phyloP scores from a whole-genome alignment of 176 grass and related monocot species.

The Triticum timopheevii region DNA sequence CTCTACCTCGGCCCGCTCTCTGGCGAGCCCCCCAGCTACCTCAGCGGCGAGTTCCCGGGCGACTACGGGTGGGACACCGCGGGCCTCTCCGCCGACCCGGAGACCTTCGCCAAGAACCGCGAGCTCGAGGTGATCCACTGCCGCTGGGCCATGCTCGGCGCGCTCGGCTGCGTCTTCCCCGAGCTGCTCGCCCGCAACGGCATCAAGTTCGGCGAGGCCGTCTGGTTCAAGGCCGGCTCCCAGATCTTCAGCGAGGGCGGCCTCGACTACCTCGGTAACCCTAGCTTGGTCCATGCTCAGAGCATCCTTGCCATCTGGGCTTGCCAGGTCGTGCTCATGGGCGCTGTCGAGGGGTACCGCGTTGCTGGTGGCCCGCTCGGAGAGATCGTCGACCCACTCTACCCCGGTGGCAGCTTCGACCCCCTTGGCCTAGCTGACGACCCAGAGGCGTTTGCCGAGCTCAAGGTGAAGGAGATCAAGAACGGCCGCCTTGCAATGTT shows the following conservation, averaged over 20 bases:
- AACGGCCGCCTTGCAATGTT: slow-evolving; percentile 90
- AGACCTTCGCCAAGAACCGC: slow-evolving; percentile 94
- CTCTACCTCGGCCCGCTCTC: slow-evolving; percentile 81
- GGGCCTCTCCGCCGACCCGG: slow-evolving; percentile 64
- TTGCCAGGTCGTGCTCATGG: slow-evolving; percentile 80
- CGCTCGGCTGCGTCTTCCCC: slow-evolving; percentile 86
- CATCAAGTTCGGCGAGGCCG: slow-evolving; percentile 83
- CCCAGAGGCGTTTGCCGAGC: slow-evolving; percentile 82
- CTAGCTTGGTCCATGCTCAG: slow-evolving; percentile 79
- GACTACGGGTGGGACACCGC: slow-evolving; percentile 97
- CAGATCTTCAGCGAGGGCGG: slow-evolving; percentile 95
- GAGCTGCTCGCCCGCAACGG: slow-evolving; percentile 86
- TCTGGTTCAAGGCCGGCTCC: slow-evolving; percentile 91
- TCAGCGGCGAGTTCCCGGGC: slow-evolving; percentile 84
- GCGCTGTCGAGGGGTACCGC: slow-evolving; percentile 88
- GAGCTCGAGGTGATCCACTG: slow-evolving; percentile 89
- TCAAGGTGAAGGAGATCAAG: slow-evolving; percentile 97
- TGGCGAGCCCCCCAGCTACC: slow-evolving; percentile 76
- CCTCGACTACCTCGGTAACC: slow-evolving; percentile 92
- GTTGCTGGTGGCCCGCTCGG: slow-evolving; percentile 81
- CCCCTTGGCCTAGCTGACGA: slow-evolving; percentile 79
- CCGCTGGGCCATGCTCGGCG: slow-evolving; percentile 91
- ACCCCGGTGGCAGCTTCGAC: slow-evolving; percentile 89
- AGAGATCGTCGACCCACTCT: slow-evolving; percentile 78
- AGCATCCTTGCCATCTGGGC: slow-evolving; percentile 96